These are phyloP conservation scores for Sarocladium brachiariae DNA, from an alignment of 2,329 filamentous ascomycete genomes.

Conservation along the genomic window DNA sequence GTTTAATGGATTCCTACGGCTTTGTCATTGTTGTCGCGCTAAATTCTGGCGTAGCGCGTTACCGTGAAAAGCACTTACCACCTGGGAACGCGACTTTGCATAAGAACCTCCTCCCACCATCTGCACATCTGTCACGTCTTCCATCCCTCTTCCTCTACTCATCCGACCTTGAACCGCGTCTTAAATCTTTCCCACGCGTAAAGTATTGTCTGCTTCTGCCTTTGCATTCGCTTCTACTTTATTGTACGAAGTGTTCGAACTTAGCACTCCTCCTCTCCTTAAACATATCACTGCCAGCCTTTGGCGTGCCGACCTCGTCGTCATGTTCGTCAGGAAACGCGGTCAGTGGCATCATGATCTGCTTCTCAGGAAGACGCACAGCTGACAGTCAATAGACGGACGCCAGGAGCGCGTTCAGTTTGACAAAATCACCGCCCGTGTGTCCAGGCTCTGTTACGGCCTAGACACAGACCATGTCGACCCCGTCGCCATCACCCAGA, in stretches of 20 bases:
- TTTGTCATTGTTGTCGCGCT: slow-evolving; percentile 21
- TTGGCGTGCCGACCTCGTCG: slow-evolving; percentile 21
- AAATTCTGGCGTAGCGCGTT: slow-evolving; percentile 18
- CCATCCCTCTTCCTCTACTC: slow-evolving; percentile 9
- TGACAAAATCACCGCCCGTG: slow-evolving; percentile 99
- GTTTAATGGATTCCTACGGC: slow-evolving; percentile 18
- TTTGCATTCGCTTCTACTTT: slow-evolving; percentile 14
- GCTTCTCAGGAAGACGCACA: too few relatives aligned
- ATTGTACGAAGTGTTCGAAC: slow-evolving; percentile 13
- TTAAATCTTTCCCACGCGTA: slow-evolving; percentile 11
- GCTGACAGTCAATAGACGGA: slow-evolving; percentile 62
- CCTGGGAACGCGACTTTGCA: slow-evolving; percentile 16
- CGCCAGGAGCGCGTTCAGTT: slow-evolving; percentile 99
- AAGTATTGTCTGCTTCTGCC: background rate
- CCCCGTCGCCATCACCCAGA: slow-evolving; percentile 95
- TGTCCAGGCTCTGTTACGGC: slow-evolving; percentile 95
- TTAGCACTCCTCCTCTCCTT: slow-evolving; percentile 14
- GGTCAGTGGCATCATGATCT: slow-evolving; percentile 42
- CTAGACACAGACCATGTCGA: slow-evolving; percentile 93
- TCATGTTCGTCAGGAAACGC: slow-evolving; percentile 59
- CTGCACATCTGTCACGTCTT: slow-evolving; percentile 11
- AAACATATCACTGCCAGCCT: slow-evolving; percentile 16
- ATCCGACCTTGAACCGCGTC: slow-evolving; percentile 7
- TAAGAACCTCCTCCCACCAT: slow-evolving; percentile 28
- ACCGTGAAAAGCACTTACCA: slow-evolving; percentile 14